Conservation (phyloP, 1,139 yeast species). For the Zhuliangozyma parablackwelliae region DNA sequence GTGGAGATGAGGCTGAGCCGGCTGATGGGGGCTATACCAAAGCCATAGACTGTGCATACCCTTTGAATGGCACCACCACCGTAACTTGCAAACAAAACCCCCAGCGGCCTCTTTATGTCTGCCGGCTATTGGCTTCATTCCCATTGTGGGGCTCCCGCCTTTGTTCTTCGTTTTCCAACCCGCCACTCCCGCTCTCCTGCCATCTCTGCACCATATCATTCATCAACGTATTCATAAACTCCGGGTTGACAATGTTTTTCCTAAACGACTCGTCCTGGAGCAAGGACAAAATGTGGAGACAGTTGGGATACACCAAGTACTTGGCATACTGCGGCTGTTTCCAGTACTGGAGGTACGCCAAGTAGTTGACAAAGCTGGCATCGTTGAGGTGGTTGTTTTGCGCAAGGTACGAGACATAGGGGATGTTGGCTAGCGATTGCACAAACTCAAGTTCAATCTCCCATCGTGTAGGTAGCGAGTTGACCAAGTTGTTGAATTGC, state of each 20-base stretch:
- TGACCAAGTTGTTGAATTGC: slow-evolving; percentile 12
- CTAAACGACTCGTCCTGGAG: slow-evolving; percentile 56
- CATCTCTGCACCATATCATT: slow-evolving; percentile 75
- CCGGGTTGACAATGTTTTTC: slow-evolving; percentile 50
- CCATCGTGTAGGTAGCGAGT: slow-evolving; percentile 64
- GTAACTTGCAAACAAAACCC: neutral
- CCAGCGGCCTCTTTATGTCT: neutral
- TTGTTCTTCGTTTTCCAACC: neutral
- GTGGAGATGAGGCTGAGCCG: too few species aligned
- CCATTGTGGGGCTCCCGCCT: neutral
- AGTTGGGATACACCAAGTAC: slow-evolving; percentile 68
- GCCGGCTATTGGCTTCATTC: neutral
- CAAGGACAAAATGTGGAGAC: slow-evolving; percentile 61
- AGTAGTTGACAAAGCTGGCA: slow-evolving; percentile 56
- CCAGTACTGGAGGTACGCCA: slow-evolving; percentile 74
- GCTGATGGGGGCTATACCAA: too few species aligned
- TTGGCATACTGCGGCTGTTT: slow-evolving; percentile 60
- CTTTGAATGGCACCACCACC: too few species aligned
- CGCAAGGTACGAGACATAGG: slow-evolving; percentile 68
- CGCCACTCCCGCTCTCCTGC: slow-evolving; percentile 26
- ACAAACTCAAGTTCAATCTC: slow-evolving; percentile 81
- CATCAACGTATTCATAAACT: slow-evolving; percentile 56
- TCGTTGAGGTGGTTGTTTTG: slow-evolving; percentile 66
- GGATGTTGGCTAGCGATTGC: slow-evolving; percentile 77
- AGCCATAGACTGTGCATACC: too few species aligned